Evolutionary conservation across 2,329 filamentous ascomycete genomes (phyloP), one percentile per base, ranked within the genome.

Genomic region (Colletotrichum sp.): DNA sequence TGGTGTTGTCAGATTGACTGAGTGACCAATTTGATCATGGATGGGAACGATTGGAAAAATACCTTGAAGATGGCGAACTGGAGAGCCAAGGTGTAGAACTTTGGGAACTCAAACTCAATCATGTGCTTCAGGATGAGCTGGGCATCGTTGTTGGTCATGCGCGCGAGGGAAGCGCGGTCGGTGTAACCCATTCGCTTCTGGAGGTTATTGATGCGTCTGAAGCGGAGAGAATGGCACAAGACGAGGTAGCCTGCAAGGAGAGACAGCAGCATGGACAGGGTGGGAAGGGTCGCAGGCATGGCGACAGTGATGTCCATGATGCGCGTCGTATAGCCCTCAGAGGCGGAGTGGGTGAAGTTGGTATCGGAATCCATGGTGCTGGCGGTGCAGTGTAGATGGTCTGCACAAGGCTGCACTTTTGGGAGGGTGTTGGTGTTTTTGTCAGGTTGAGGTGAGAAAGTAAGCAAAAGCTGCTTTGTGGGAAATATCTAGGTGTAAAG

Each of bases 81-180:
- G 52, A 87, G 78, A 2, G 83, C 80, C 34, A 85, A 76, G 16
- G 84, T 82, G 76, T 84, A 86, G 34, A 86, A 80, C 12, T 82
- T 79, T 0, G 87, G 86, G 44, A 87, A 87, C 70, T 88, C 86
- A 3, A 78, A 76, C 18, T 80, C 71, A 6, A 80, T 74, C 8
- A 86, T 74, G 39, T 81, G 81, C 74, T 83, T 82, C 18, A 88
- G 79, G 76, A 90, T 87, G 71, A 84, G 82, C 73, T 88, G 86
- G 8, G 89, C 87, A 67, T 90, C 85, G 76, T 83, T 77, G 57
- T 84, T 83, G 18, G 85, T 87, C 87, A 88, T 88, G 67, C 79
- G 77, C 12, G 82, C 79, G 10, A 87, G 71, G 6, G 86, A 86
- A 10, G 77, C 77, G 15, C 85, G 84, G 76, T 85, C 81, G 6